These are phyloP conservation scores for Lentinula guzmanii DNA, from an alignment of 768 basidiomycete species.

Conservation along the genomic window DNA sequence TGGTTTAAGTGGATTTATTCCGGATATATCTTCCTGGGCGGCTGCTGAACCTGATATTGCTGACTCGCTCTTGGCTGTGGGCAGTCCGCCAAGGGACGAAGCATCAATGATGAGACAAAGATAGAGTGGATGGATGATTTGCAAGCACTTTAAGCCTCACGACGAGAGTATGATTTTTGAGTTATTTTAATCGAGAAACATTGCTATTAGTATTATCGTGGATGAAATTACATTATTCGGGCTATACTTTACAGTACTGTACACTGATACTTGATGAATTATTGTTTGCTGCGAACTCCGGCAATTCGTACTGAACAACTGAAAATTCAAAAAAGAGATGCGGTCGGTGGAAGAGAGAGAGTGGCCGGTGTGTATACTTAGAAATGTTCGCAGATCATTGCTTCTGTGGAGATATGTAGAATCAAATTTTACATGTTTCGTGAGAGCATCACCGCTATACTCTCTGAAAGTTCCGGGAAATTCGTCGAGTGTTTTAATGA, in stretches of 20 bases:
- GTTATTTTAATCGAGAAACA: neutral
- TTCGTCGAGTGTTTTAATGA: neutral
- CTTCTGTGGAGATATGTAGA: neutral
- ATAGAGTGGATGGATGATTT: neutral
- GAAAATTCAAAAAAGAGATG: no score
- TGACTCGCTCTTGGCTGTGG: neutral
- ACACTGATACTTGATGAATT: neutral
- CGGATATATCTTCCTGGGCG: slow-evolving; percentile 23
- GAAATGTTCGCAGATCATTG: neutral
- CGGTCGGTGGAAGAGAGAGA: neutral
- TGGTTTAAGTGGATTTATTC: slow-evolving; percentile 13
- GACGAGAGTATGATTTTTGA: neutral
- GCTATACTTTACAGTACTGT: neutral
- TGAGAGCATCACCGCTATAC: neutral
- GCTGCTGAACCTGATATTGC: slow-evolving; percentile 15
- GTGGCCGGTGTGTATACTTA: neutral
- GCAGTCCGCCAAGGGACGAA: slow-evolving; percentile 5
- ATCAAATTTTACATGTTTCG: neutral
- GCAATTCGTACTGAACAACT: no score
- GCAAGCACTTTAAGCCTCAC: neutral
- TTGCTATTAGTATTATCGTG: neutral
- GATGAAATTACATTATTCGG: no score
- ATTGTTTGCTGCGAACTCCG: no score
- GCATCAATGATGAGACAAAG: neutral
- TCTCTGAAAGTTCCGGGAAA: neutral